Evolutionary conservation across 169 alveolate species (phyloP).

Genomic region (Amoebophrya sp.): DNA sequence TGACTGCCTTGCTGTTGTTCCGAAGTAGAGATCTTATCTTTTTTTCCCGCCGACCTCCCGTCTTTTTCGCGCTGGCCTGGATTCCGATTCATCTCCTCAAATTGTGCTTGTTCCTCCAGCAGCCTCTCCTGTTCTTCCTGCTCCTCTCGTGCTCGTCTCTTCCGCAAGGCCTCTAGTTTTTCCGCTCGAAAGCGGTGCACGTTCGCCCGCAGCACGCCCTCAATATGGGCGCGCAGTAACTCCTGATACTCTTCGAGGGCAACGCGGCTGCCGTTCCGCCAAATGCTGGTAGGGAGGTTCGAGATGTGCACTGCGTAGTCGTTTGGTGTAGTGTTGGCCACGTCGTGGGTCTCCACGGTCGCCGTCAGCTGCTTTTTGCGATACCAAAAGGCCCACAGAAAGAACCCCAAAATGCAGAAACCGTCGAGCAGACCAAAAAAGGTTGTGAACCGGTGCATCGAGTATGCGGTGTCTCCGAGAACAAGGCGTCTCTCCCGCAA

Average conservation of each 20-base stretch:
- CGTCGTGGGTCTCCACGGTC: slow-evolving; percentile 18
- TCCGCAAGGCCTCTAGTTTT: no score
- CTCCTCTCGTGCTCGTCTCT: neutral
- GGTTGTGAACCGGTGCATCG: neutral
- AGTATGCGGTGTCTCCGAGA: neutral
- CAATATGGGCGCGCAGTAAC: neutral
- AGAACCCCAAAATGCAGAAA: neutral
- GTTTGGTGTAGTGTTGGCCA: neutral
- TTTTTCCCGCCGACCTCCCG: no score
- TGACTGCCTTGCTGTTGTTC: no score
- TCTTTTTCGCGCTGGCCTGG: no score
- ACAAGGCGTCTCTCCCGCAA: neutral
- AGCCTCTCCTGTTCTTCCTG: no score
- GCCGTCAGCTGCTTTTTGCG: slow-evolving; percentile 20
- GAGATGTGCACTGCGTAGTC: neutral
- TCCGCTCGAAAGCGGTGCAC: neutral
- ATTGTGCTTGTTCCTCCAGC: no score
- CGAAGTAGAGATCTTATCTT: no score
- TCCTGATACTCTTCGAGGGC: neutral
- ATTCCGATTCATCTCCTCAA: no score
- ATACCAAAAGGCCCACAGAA: slow-evolving; percentile 1
- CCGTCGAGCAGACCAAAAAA: neutral
- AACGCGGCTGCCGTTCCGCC: neutral
- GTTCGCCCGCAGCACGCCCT: slow-evolving; percentile 12
- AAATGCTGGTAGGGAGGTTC: neutral